Percentiles rank a stretch among this genome's conserved stretches.
Conservation (phyloP, 2,329 filamentous ascomycete genomes). For the Colletotrichum incanum region DNA sequence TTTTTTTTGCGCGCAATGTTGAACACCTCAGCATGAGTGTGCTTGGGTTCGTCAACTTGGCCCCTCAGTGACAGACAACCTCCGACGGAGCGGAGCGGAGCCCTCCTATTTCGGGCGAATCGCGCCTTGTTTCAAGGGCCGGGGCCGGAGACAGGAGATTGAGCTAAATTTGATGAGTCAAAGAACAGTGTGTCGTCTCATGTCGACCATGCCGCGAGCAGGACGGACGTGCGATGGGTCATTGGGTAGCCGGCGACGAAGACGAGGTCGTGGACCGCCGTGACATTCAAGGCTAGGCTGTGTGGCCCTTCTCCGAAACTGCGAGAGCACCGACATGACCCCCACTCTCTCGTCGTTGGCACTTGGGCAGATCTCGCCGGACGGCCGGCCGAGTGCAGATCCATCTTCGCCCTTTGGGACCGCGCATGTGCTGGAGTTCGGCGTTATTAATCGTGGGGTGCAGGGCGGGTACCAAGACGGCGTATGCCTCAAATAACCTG, state of each 20-base stretch:
- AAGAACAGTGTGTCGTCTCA: slow-evolving; percentile 34
- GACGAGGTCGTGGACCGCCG: slow-evolving; percentile 2
- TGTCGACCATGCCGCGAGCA: slow-evolving; percentile 6
- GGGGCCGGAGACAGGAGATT: slow-evolving; percentile 35
- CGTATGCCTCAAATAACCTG: slow-evolving; percentile 42
- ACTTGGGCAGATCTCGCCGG: slow-evolving; percentile 36
- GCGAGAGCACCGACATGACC: slow-evolving; percentile 39
- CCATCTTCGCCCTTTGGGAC: slow-evolving; percentile 22
- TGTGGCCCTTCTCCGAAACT: slow-evolving; percentile 35
- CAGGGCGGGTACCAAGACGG: slow-evolving; percentile 30
- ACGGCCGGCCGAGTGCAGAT: slow-evolving; percentile 39
- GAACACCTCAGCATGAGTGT: background rate
- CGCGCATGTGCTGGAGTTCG: slow-evolving; percentile 33
- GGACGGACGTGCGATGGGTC: background rate
- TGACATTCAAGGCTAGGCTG: background rate
- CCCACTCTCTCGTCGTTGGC: slow-evolving; percentile 35
- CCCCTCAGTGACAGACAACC: slow-evolving; percentile 12
- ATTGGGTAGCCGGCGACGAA: background rate
- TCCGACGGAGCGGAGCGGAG: slow-evolving; percentile 41
- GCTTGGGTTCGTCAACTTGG: background rate
- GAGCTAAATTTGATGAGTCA: slow-evolving; percentile 38
- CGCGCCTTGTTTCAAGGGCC: slow-evolving; percentile 36
- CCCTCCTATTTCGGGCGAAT: slow-evolving; percentile 41
- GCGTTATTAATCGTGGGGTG: slow-evolving; percentile 42
- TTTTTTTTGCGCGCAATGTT: background rate